Base-by-base conservation (phyloP, 1,139 yeast genomes). In the Blastobotrys ciferrii region DNA sequence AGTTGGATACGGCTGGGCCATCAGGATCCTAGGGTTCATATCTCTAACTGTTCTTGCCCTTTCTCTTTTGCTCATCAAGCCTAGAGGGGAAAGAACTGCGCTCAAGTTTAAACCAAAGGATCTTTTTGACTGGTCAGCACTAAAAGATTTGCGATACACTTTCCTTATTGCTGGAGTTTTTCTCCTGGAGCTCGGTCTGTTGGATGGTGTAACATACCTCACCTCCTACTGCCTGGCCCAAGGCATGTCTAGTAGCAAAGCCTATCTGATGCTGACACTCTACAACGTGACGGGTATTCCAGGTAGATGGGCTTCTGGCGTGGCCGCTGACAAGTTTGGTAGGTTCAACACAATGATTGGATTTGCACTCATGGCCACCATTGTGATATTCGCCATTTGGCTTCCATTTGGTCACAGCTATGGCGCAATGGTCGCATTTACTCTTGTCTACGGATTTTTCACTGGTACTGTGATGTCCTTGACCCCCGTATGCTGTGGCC, bases 1-100 rank as follows among this genome's bases (percentile, higher is more conserved):
- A 25, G 69, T 78, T 19, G 87, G 87, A 0, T 82, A 72, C 59
- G 68, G 67, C 31, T 80, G 85, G 81, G 80, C 84, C 2, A 70
- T 82, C 47, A 69, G 86, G 48, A 68, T 76, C 4, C 62, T 81
- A 53, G 82, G 79, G 0, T 75, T 80, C 49, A 66, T 80, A 23
- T 74, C 80, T 53, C 62, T 79, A n/a, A 67, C 44, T 1, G 28
- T 31, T 7, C 28, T 46, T 12, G 19, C 32, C 15, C 13, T 37
- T 3, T 35, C 49, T 4, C 19, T 35, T 28, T 19, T 66, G 77
- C 57, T 37, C 64, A 0, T 51, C 66, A 15, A 69, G 82, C 1
- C 67, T 72, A 7, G 45, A 71, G 0, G 65, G 80, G 20, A 74
- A 76, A 1, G 74, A 71, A 43, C 86, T 80, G 60, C 70, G 86